Conservation (phyloP, 2,329 filamentous ascomycete genomes). For the Calonectria pauciramosa region DNA sequence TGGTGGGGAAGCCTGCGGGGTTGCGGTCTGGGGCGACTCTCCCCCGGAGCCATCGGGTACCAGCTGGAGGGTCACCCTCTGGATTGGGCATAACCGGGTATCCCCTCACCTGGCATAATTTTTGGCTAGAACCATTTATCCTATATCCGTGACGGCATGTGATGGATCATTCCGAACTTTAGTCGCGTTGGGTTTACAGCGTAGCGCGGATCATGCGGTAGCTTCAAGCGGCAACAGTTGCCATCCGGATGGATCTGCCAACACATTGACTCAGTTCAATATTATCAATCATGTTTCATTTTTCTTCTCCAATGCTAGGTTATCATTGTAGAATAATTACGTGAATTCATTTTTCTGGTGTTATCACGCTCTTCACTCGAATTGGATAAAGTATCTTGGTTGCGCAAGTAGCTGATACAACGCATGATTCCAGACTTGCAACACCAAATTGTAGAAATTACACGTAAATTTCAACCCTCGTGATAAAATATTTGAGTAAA, state of each 20-base stretch:
- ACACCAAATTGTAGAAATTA: too few species aligned
- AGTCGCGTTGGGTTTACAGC: background rate
- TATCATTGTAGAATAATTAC: background rate
- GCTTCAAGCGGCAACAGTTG: background rate
- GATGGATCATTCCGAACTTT: background rate
- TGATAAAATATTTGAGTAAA: too few species aligned
- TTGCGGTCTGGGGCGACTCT: constrained; percentile 22
- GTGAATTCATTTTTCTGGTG: too few species aligned
- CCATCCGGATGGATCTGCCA: background rate
- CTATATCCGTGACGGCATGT: background rate
- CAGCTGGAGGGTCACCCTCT: constrained; percentile 2
- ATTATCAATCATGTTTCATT: background rate
- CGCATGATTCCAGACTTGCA: too few species aligned
- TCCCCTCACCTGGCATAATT: background rate
- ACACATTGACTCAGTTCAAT: background rate
- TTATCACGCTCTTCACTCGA: too few species aligned
- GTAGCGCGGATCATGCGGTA: background rate
- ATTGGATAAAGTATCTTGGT: too few species aligned
- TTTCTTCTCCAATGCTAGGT: background rate
- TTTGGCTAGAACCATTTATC: background rate
- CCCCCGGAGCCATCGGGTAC: constrained; percentile 5
- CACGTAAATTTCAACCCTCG: background rate
- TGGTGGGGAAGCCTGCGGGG: background rate
- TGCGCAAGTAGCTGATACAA: too few species aligned
- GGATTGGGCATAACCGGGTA: background rate